Percentiles rank a stretch among this genome's conserved stretches.
Evolutionary conservation across 1,284 basidiomycete genomes (phyloP).

Genomic region (Pseudozyma sp.): DNA sequence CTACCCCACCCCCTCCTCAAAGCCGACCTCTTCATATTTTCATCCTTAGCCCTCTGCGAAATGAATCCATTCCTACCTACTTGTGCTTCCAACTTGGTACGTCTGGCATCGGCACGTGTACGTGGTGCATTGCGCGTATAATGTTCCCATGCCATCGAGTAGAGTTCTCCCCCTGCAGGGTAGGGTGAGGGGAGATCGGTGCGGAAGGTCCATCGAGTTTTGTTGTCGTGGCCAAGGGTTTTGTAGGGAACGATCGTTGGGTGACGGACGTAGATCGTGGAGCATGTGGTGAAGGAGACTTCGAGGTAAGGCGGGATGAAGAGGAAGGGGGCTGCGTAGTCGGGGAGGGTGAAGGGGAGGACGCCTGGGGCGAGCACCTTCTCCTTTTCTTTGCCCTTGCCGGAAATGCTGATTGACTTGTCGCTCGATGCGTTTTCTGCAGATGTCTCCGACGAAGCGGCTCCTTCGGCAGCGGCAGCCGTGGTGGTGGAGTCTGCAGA

Average conservation of each 20-base stretch:
- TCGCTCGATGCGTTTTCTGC: background rate
- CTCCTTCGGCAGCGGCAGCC: slow-evolving; percentile 8
- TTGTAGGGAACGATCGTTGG: slow-evolving; percentile 85
- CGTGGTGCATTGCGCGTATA: slow-evolving; percentile 65
- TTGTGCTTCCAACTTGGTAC: slow-evolving; percentile 55
- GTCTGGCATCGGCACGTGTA: slow-evolving; percentile 59
- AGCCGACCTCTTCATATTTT: slow-evolving; percentile 48
- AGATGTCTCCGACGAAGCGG: slow-evolving; percentile 8
- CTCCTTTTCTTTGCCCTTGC: slow-evolving; percentile 35
- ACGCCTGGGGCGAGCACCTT: slow-evolving; percentile 57
- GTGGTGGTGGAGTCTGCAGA: background rate
- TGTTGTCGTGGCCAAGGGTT: slow-evolving; percentile 5
- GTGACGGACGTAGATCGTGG: slow-evolving; percentile 91
- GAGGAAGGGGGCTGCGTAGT: slow-evolving; percentile 88
- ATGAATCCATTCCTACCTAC: slow-evolving; percentile 58
- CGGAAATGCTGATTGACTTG: background rate
- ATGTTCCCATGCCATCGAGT: slow-evolving; percentile 66
- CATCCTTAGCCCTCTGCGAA: slow-evolving; percentile 55
- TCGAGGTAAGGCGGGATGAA: slow-evolving; percentile 97
- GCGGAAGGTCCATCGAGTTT: slow-evolving; percentile 46
- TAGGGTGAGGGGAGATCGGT: slow-evolving; percentile 66
- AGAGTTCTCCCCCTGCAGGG: slow-evolving; percentile 63
- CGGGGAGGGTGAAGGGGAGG: slow-evolving; percentile 80
- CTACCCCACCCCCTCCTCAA: slow-evolving; percentile 60
- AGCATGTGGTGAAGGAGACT: slow-evolving; percentile 89